phyloP scores from a whole-genome alignment of 805 yeast species.

The Schizosaccharomyces lindneri region DNA sequence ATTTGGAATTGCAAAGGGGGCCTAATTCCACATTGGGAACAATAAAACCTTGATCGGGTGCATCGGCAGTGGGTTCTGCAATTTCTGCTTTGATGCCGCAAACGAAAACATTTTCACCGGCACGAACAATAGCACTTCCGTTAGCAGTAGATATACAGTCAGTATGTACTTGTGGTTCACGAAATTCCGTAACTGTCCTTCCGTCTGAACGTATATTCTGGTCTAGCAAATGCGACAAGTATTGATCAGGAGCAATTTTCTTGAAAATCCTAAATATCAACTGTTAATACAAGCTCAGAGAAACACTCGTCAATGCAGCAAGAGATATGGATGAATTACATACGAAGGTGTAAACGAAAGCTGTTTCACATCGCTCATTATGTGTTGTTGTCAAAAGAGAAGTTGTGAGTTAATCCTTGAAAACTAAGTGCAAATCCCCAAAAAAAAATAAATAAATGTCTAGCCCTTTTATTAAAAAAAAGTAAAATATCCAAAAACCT shows the following conservation, averaged over 20 bases:
- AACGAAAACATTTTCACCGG: not conserved
- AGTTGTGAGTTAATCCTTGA: too few species aligned
- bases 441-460: too few species aligned
- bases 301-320: not conserved
- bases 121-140: not conserved
- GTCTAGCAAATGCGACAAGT: not conserved
- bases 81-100: conserved; percentile 2
- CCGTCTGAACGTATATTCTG: not conserved
- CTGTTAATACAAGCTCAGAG: not conserved
- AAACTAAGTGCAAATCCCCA: too few species aligned
- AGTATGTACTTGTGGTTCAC: not conserved
- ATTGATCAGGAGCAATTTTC: not conserved
- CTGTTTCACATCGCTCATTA: not conserved
- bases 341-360: not conserved
- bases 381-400: not conserved
- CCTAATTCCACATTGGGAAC: conserved; percentile 1
- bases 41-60: not conserved
- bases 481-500: too few species aligned
- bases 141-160: not conserved
- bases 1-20: not conserved
- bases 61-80: not conserved
- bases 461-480: too few species aligned
- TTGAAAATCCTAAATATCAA: not conserved
- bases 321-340: not conserved
- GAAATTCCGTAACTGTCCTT: not conserved